Evolutionary conservation across 2,329 filamentous ascomycete species (phyloP).

Genomic region (Aspergillus tanneri): DNA sequence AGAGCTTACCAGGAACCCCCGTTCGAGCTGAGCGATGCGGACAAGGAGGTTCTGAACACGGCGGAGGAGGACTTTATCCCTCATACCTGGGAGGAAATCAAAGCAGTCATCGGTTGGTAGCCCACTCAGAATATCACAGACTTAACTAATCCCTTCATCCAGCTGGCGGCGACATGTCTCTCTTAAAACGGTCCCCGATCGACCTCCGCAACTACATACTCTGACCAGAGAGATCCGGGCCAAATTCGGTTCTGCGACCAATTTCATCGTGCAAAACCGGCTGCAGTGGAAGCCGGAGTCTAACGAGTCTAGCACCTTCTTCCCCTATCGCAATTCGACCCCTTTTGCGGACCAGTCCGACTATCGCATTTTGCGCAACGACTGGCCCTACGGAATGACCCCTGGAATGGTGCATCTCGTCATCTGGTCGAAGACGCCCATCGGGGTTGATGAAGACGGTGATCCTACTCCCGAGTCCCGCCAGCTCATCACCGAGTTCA

Average conservation of each 20-base stretch:
- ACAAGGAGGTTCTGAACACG: neutral
- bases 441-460: neutral
- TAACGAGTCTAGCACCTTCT: neutral
- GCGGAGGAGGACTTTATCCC: neutral
- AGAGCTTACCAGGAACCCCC: neutral
- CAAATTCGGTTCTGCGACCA: conserved; percentile 2
- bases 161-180: neutral
- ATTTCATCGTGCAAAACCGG: conserved; percentile 2
- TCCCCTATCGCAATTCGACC: neutral
- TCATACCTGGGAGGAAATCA: neutral
- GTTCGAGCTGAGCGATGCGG: conserved; percentile 3
- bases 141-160: neutral
- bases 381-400: conserved; percentile 8
- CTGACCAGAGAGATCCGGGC: neutral
- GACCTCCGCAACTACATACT: conserved; percentile 9
- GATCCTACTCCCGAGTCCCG: conserved; percentile 1
- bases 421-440: conserved; percentile 3
- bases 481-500: neutral
- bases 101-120: neutral
- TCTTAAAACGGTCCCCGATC: conserved; percentile 1
- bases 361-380: conserved; percentile 8
- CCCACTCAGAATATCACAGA: neutral
- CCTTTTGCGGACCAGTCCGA: conserved; percentile 4
- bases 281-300: neutral
- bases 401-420: conserved; percentile 2